These are phyloP conservation scores for Rhodotorula sp. DNA, from an alignment of 1,284 basidiomycete species.

Conservation along the genomic window DNA sequence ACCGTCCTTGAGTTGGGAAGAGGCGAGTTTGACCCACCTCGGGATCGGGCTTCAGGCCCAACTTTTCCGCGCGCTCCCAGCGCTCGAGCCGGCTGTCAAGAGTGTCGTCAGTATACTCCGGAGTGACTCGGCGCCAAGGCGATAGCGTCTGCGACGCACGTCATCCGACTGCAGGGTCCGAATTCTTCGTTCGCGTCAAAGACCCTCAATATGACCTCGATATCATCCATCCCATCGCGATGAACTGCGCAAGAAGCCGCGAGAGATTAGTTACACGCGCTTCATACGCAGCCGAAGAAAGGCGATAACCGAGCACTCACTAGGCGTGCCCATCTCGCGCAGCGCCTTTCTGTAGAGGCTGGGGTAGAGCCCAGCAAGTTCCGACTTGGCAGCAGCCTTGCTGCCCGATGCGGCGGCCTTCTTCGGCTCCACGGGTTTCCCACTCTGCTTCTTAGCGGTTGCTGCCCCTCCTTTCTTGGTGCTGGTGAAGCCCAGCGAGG, in stretches of 20 bases:
- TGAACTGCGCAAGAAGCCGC: constrained; percentile 17
- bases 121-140: too few relatives aligned
- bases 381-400: background rate
- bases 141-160: constrained; percentile 8
- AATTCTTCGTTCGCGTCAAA: constrained; percentile 48
- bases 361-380: constrained; percentile 8
- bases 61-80: constrained; percentile 77
- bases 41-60: constrained; percentile 77
- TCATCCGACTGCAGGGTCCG: constrained; percentile 29
- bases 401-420: background rate
- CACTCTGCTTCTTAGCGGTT: background rate
- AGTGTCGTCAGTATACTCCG: too few relatives aligned
- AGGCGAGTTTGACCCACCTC: constrained; percentile 58
- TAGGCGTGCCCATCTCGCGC: constrained; percentile 60
- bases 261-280: background rate
- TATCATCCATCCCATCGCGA: constrained; percentile 20
- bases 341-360: constrained; percentile 52
- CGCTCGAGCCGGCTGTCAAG: constrained; percentile 55
- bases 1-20: background rate
- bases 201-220: constrained; percentile 34
- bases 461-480: too few relatives aligned
- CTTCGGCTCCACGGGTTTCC: background rate
- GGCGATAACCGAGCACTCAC: constrained; percentile 53
- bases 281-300: background rate
- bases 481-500: too few relatives aligned